Conservation (phyloP, 2,329 filamentous ascomycete genomes). For the Monilinia laxa region DNA sequence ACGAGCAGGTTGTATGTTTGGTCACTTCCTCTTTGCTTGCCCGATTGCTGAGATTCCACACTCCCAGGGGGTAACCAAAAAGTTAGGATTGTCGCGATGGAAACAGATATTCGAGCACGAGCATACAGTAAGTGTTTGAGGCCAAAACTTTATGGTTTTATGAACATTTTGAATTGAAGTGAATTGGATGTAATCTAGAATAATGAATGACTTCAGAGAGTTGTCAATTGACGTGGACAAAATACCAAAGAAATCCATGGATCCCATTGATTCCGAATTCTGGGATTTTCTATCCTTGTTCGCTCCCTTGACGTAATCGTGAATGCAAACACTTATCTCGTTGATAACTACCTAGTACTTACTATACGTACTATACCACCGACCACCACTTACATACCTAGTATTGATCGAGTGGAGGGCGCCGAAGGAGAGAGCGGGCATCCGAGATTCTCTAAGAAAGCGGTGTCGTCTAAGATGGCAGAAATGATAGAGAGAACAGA, state of each 20-base stretch:
- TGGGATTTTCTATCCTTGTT: not conserved
- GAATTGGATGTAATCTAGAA: not conserved
- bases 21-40: slow-evolving; percentile 11
- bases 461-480: slow-evolving; percentile 12
- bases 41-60: not conserved
- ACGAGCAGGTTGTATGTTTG: slow-evolving; percentile 5
- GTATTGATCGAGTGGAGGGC: too few relatives aligned
- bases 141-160: not conserved
- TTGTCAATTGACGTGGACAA: not conserved
- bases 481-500: slow-evolving; percentile 1
- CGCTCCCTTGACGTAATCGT: slow-evolving; percentile 13
- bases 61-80: not conserved
- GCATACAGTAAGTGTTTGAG: slow-evolving; percentile 10
- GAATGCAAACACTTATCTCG: not conserved
- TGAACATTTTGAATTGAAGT: not conserved
- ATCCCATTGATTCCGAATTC: not conserved
- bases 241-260: slow-evolving; percentile 6
- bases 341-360: too few relatives aligned
- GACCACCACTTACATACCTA: too few relatives aligned
- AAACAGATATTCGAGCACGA: slow-evolving; percentile 18
- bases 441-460: not conserved
- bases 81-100: slow-evolving; percentile 12
- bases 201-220: not conserved
- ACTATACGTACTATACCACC: too few relatives aligned
- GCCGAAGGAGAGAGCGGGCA: too few relatives aligned